Conservation (phyloP, 768 basidiomycete genomes). For the Auricularia auricula-judae region DNA sequence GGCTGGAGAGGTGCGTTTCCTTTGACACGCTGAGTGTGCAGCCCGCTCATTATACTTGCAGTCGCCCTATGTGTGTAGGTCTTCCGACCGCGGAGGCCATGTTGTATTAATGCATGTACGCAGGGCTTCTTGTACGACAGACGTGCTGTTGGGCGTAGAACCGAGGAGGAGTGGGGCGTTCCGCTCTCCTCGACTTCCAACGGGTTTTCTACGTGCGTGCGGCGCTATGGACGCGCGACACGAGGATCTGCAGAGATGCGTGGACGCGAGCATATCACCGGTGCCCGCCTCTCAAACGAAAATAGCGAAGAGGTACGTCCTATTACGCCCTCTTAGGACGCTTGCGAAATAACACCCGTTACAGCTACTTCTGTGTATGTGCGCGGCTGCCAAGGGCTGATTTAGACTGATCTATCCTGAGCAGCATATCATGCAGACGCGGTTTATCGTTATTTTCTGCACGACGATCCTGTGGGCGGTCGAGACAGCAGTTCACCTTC, state of each 20-base stretch:
- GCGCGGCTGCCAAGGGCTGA: neutral
- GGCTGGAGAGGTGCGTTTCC: constrained; percentile 41
- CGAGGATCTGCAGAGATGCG: constrained; percentile 23
- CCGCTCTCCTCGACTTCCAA: constrained; percentile 23
- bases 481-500: neutral
- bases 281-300: constrained; percentile 53
- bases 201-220: constrained; percentile 66
- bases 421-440: constrained; percentile 65
- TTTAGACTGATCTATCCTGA: neutral
- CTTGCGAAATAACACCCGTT: constrained; percentile 1
- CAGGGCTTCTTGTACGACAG: constrained; percentile 81
- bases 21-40: neutral
- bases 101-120: constrained; percentile 6
- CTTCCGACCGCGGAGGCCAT: neutral
- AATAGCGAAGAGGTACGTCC: constrained; percentile 64
- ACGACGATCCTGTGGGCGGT: constrained; percentile 37
- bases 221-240: constrained; percentile 54
- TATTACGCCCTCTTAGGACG: constrained; percentile 6
- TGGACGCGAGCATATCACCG: constrained; percentile 57
- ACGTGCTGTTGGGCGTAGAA: constrained; percentile 50
- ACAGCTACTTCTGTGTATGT: constrained; percentile 57
- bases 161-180: constrained; percentile 63
- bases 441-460: constrained; percentile 63
- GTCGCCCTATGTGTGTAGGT: constrained; percentile 52
- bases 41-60: neutral